A percentile compares a stretch with the other conserved stretches of the same genome.
Evolutionary conservation across 2,329 filamentous ascomycete species (phyloP).

Genomic region (Xylariaceae sp.): DNA sequence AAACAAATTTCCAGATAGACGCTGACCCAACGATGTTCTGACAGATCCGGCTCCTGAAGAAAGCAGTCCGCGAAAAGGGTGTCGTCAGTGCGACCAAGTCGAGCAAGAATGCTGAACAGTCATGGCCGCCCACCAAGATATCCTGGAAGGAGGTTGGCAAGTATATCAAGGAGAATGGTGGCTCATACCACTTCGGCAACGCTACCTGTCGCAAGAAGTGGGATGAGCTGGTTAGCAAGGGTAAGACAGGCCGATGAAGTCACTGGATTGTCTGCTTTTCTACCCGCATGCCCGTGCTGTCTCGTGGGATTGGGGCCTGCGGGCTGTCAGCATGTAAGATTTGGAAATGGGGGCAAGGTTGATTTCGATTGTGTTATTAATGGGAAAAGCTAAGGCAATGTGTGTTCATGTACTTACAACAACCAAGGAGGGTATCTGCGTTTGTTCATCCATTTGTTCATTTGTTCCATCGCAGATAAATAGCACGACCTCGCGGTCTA

Average conservation of each 20-base stretch:
- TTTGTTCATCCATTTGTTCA: constrained; percentile 1
- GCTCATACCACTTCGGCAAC: constrained; percentile 55
- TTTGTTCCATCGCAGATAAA: constrained; percentile 4
- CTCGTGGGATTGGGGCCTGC: neutral
- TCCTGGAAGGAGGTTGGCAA: constrained; percentile 55
- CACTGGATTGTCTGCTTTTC: too few species aligned
- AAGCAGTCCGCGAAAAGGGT: constrained; percentile 37
- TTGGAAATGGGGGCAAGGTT: neutral
- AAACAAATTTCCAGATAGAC: neutral
- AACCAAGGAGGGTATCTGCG: constrained; percentile 6
- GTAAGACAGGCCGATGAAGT: constrained; percentile 1
- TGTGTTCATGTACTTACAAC: constrained; percentile 21
- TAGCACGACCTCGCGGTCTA: constrained; percentile 10
- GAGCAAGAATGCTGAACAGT: neutral
- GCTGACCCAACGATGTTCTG: neutral
- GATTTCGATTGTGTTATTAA: neutral
- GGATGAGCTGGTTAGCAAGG: constrained; percentile 38
- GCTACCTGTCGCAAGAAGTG: constrained; percentile 57
- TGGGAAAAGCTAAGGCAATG: constrained; percentile 4
- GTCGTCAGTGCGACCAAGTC: constrained; percentile 22
- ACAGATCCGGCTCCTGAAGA: constrained; percentile 41
- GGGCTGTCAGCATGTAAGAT: constrained; percentile 14
- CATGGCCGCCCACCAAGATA: constrained; percentile 31
- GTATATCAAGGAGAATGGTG: constrained; percentile 47
- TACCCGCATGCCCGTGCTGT: too few species aligned